Percentiles rank a stretch among this genome's conserved stretches.
phyloP scores from a whole-genome alignment of 2,329 filamentous ascomycete genomes.

The Fusarium sp. region DNA sequence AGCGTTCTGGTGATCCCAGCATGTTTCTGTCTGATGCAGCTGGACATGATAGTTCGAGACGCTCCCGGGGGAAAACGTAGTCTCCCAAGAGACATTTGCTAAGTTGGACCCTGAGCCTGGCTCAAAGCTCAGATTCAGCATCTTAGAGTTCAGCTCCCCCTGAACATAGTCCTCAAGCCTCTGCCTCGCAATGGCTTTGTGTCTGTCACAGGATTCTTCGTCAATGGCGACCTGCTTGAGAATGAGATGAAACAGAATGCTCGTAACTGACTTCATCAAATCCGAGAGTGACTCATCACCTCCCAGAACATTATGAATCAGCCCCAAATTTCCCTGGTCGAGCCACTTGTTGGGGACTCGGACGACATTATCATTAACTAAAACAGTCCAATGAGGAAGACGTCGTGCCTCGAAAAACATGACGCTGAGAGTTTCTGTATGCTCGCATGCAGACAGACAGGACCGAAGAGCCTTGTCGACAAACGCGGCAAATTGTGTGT shows the following conservation, averaged over 20 bases:
- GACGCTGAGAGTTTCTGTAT: neutral
- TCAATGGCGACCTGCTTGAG: neutral
- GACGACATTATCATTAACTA: neutral
- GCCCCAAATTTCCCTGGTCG: neutral
- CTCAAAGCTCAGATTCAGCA: neutral
- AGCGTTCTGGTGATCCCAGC: neutral
- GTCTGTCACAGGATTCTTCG: neutral
- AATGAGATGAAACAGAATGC: neutral
- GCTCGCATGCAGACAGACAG: neutral
- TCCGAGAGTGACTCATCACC: neutral
- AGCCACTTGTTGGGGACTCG: slow-evolving; percentile 23
- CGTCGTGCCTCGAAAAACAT: neutral
- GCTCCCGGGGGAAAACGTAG: neutral
- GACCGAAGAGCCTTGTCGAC: slow-evolving; percentile 1
- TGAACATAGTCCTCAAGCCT: neutral
- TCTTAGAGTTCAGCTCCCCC: neutral
- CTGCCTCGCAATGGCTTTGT: neutral
- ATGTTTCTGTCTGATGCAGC: neutral
- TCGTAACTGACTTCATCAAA: neutral
- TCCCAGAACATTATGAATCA: neutral
- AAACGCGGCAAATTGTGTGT: neutral
- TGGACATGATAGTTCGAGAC: neutral
- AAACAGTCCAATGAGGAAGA: neutral
- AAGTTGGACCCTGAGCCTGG: neutral
- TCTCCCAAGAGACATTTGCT: neutral